Conservation (phyloP, 352 stramenopile genomes). For the Paralagenidium karlingii region DNA sequence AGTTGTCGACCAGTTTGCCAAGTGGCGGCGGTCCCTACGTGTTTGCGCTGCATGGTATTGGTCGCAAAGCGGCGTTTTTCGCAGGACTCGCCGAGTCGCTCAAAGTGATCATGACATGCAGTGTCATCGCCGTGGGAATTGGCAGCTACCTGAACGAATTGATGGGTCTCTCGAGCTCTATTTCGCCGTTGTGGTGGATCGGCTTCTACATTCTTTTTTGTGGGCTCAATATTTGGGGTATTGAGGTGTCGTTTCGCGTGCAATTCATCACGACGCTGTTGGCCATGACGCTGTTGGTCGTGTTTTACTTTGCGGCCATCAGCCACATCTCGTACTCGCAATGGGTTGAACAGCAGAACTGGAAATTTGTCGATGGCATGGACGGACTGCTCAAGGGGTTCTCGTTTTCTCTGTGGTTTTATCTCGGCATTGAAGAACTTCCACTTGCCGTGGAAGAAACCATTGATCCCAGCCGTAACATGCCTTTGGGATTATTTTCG, state of each 20-base stretch:
- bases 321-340: constrained; percentile 41
- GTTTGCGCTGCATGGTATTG: constrained; percentile 51
- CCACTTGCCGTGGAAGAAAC: constrained; percentile 53
- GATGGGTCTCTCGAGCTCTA: constrained; percentile 18
- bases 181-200: constrained; percentile 36
- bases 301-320: constrained; percentile 50
- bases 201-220: constrained; percentile 55
- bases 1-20: constrained; percentile 43
- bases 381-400: constrained; percentile 36
- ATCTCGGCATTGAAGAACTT: constrained; percentile 51
- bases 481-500: constrained; percentile 37
- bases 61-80: constrained; percentile 35
- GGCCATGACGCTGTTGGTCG: constrained; percentile 36
- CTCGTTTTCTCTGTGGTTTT: constrained; percentile 64
- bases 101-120: constrained; percentile 52
- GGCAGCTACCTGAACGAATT: constrained; percentile 56
- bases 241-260: constrained; percentile 55
- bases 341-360: constrained; percentile 27
- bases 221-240: constrained; percentile 34
- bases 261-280: constrained; percentile 41
- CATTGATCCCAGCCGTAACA: constrained; percentile 42
- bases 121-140: constrained; percentile 47
- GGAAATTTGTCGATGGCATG: constrained; percentile 31
- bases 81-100: constrained; percentile 48
- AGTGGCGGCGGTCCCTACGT: constrained; percentile 41